Evolutionary conservation across 2,329 filamentous ascomycete species (phyloP).

Genomic region (Aspergillus cejpii): DNA sequence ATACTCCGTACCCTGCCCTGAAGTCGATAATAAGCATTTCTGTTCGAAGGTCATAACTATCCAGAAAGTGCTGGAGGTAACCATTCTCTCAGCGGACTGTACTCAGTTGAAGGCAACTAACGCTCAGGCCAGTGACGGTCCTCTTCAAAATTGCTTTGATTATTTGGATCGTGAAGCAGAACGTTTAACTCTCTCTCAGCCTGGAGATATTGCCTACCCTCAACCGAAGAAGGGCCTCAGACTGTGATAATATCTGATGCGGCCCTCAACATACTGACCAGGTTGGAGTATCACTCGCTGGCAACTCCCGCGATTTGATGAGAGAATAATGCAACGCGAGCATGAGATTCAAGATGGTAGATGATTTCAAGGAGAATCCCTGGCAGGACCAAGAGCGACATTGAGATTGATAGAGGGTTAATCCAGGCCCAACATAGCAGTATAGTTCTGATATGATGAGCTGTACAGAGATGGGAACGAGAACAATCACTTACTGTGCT

Average conservation of each 20-base stretch:
- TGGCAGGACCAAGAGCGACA: background rate
- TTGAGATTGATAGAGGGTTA: background rate
- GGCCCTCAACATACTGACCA: background rate
- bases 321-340: background rate
- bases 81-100: background rate
- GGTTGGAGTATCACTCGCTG: background rate
- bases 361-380: background rate
- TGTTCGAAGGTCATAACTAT: background rate
- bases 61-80: background rate
- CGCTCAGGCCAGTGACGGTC: too few species aligned
- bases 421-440: too few species aligned
- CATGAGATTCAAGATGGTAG: background rate
- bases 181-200: background rate
- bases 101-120: too few species aligned
- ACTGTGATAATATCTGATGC: background rate
- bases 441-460: background rate
- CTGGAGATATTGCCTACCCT: background rate
- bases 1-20: background rate
- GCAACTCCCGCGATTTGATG: background rate
- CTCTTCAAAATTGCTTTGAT: too few species aligned
- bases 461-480: background rate
- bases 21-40: background rate
- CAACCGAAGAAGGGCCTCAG: background rate
- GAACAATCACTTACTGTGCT: too few species aligned
- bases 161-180: background rate